These are phyloP conservation scores for Lasiodiplodia sp. DNA, from an alignment of 2,329 filamentous ascomycete species.

Conservation along the genomic window DNA sequence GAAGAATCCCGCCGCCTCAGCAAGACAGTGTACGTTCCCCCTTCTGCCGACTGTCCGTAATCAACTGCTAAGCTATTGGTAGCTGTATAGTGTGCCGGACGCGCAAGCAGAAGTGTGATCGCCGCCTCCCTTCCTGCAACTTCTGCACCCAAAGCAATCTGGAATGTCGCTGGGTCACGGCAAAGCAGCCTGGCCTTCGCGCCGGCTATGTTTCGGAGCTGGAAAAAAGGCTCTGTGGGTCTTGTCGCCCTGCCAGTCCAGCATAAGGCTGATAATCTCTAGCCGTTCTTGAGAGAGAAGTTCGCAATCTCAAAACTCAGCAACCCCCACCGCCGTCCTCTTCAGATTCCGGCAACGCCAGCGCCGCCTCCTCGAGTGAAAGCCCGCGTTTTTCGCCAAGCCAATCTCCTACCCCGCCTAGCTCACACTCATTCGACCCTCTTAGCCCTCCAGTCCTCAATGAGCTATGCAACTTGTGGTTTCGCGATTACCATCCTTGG, in stretches of 20 bases:
- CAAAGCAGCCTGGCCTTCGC: slow-evolving; percentile 47
- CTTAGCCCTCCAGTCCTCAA: slow-evolving; percentile 31
- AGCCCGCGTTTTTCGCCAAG: background rate
- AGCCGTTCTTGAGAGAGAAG: slow-evolving; percentile 36
- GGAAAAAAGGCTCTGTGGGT: slow-evolving; percentile 45
- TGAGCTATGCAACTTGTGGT: slow-evolving; percentile 44
- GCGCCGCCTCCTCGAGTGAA: slow-evolving; percentile 19
- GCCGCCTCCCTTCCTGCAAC: slow-evolving; percentile 37
- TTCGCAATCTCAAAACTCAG: slow-evolving; percentile 34
- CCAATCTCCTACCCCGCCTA: slow-evolving; percentile 1
- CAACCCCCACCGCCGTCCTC: slow-evolving; percentile 27
- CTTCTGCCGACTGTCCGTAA: background rate
- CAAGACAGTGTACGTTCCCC: slow-evolving; percentile 35
- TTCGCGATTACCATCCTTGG: slow-evolving; percentile 48
- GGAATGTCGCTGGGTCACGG: slow-evolving; percentile 37
- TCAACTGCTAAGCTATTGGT: background rate
- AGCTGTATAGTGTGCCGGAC: slow-evolving; percentile 40
- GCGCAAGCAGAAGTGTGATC: slow-evolving; percentile 38
- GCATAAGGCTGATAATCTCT: slow-evolving; percentile 31
- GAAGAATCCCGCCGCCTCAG: slow-evolving; percentile 29
- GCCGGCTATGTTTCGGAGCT: slow-evolving; percentile 52
- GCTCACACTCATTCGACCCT: slow-evolving; percentile 33
- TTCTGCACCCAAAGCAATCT: slow-evolving; percentile 35
- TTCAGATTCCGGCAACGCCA: slow-evolving; percentile 9
- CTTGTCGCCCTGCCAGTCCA: background rate